Conservation (phyloP, 768 basidiomycete genomes). For the Boletus vinaceobasis region DNA sequence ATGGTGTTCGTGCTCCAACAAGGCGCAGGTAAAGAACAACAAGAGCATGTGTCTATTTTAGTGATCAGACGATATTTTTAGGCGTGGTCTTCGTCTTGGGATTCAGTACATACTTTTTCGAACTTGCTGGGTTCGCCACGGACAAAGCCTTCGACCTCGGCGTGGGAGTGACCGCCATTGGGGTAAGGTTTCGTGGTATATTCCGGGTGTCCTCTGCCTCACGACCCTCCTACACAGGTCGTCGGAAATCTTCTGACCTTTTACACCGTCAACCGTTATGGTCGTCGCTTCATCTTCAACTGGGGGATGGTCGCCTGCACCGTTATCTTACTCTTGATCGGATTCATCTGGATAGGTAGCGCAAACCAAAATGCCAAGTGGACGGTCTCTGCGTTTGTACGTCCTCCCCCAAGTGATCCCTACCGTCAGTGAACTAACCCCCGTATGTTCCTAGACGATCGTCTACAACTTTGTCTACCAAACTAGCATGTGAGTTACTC, state of each 20-base stretch:
- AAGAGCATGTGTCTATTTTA: background rate
- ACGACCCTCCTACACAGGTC: constrained; percentile 8
- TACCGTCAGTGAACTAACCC: background rate
- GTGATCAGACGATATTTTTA: background rate
- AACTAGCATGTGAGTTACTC: constrained; percentile 20
- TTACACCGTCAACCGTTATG: constrained; percentile 22
- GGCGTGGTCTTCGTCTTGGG: constrained; percentile 28
- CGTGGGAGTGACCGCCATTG: constrained; percentile 26
- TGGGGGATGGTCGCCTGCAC: constrained; percentile 27
- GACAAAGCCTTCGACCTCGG: constrained; percentile 33
- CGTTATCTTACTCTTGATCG: constrained; percentile 22
- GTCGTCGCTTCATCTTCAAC: constrained; percentile 26
- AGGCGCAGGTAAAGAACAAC: constrained; percentile 13
- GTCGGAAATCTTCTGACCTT: constrained; percentile 27
- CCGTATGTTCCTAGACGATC: constrained; percentile 16
- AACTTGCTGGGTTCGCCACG: constrained; percentile 32
- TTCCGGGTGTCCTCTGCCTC: background rate
- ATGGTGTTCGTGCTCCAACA: constrained; percentile 32
- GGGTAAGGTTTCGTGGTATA: constrained; percentile 5
- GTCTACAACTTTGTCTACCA: constrained; percentile 32
- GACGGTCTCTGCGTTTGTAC: constrained; percentile 22
- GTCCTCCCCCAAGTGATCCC: background rate
- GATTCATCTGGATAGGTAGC: constrained; percentile 26
- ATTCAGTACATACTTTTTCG: constrained; percentile 35
- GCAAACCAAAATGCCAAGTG: constrained; percentile 14